A percentile compares a stretch with the other conserved stretches of the same genome.
Evolutionary conservation across 306 rosid genomes (phyloP).

Genomic region (Ormosia emarginata): DNA sequence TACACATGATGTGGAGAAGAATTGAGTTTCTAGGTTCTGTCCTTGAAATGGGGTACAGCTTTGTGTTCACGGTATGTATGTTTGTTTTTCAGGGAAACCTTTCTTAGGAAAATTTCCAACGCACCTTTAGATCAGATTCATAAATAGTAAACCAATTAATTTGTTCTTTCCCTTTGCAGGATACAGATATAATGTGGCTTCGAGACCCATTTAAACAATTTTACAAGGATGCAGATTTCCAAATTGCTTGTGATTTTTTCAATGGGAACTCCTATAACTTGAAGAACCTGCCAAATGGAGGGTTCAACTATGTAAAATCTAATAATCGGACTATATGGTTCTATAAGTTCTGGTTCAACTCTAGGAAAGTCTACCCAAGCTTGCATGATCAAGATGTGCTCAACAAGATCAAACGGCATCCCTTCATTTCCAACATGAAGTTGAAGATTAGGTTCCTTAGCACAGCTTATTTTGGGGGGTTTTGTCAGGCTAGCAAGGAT

Average conservation of each 20-base stretch:
- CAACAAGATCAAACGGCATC: slow-evolving; percentile 48
- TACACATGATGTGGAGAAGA: slow-evolving; percentile 88
- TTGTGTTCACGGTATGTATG: slow-evolving; percentile 72
- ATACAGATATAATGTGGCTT: slow-evolving; percentile 86
- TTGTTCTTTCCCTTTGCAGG: slow-evolving; percentile 34
- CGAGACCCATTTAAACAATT: slow-evolving; percentile 64
- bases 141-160: not conserved
- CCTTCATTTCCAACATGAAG: slow-evolving; percentile 27
- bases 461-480: slow-evolving; percentile 70
- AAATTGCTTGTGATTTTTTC: slow-evolving; percentile 69
- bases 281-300: slow-evolving; percentile 62
- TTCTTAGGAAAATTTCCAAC: too few relatives aligned
- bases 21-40: slow-evolving; percentile 55
- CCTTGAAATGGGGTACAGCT: slow-evolving; percentile 69
- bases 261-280: slow-evolving; percentile 39
- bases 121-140: not conserved
- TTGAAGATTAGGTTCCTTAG: slow-evolving; percentile 58
- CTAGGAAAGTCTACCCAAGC: slow-evolving; percentile 34
- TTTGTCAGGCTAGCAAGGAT: slow-evolving; percentile 53
- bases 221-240: slow-evolving; percentile 64
- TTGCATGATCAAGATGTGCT: slow-evolving; percentile 79
- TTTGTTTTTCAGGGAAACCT: not conserved
- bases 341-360: slow-evolving; percentile 69
- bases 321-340: slow-evolving; percentile 48
- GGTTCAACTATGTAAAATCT: slow-evolving; percentile 69